A percentile compares a stretch with the other conserved stretches of the same genome.
Evolutionary conservation across 1,284 basidiomycete genomes (phyloP).

Genomic region (Megacollybia platyphylla): DNA sequence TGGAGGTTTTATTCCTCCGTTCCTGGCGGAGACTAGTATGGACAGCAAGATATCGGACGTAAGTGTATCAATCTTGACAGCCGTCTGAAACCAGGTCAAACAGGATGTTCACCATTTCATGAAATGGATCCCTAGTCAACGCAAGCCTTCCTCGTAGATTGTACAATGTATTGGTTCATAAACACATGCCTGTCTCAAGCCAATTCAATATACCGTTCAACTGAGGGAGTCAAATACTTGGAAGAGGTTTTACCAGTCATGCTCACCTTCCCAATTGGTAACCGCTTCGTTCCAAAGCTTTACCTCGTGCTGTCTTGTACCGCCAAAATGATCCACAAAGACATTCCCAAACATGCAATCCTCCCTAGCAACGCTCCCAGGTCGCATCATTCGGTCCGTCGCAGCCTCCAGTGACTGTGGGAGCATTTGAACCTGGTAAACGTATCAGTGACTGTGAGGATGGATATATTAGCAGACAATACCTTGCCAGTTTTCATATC

Average conservation of each 20-base stretch:
- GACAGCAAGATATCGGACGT: conserved; percentile 51
- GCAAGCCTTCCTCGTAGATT: conserved; percentile 5
- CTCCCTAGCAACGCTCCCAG: conserved; percentile 73
- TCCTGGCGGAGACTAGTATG: conserved; percentile 46
- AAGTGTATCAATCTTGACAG: conserved; percentile 9
- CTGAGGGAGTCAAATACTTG: conserved; percentile 21
- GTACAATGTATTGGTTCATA: conserved; percentile 4
- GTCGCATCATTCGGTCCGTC: conserved; percentile 66
- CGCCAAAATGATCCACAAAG: conserved; percentile 90
- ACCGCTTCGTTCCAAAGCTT: conserved; percentile 80
- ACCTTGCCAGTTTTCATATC: conserved; percentile 47
- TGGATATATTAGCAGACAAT: conserved; percentile 7
- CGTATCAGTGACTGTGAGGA: conserved; percentile 3
- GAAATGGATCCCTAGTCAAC: conserved; percentile 22
- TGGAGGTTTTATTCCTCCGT: conserved; percentile 54
- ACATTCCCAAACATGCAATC: conserved; percentile 65
- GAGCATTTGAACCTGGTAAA: conserved; percentile 50
- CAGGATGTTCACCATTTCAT: conserved; percentile 62
- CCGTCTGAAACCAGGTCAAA: conserved; percentile 2
- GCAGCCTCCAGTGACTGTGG: conserved; percentile 72
- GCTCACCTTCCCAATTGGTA: conserved; percentile 83
- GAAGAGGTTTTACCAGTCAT: background rate
- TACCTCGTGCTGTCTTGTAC: conserved; percentile 85
- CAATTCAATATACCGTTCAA: conserved; percentile 71
- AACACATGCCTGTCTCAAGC: conserved; percentile 1